Percentiles rank a stretch among this genome's conserved stretches.
These are phyloP conservation scores for Calonectria multiphialidica DNA, from an alignment of 2,329 filamentous ascomycete species.

Conservation along the genomic window DNA sequence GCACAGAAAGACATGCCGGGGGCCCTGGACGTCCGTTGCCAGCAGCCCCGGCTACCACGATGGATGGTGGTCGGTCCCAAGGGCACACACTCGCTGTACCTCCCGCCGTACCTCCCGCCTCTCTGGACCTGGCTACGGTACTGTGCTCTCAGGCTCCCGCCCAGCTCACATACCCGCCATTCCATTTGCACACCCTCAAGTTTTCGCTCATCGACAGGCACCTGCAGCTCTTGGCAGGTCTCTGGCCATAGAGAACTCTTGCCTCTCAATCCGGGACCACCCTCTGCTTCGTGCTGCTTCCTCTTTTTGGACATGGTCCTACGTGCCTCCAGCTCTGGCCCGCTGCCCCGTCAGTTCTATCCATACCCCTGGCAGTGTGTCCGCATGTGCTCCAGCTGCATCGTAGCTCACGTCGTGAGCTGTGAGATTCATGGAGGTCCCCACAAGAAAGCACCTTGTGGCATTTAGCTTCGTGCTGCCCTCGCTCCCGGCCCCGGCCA, in stretches of 20 bases:
- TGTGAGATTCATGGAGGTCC: slow-evolving; percentile 29
- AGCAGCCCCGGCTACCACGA: slow-evolving; percentile 19
- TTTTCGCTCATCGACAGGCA: slow-evolving; percentile 19
- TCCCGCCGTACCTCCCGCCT: neutral
- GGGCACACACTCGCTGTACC: neutral
- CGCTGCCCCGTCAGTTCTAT: slow-evolving; percentile 14
- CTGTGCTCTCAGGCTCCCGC: neutral
- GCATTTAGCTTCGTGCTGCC: slow-evolving; percentile 38
- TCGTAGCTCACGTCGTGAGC: slow-evolving; percentile 34
- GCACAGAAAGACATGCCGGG: slow-evolving; percentile 1
- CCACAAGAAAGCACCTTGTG: slow-evolving; percentile 31
- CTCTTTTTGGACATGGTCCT: slow-evolving; percentile 33
- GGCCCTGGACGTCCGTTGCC: slow-evolving; percentile 31
- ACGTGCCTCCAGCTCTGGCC: slow-evolving; percentile 30
- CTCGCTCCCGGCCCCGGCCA: slow-evolving; percentile 21
- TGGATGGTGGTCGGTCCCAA: neutral
- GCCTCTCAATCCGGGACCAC: slow-evolving; percentile 17
- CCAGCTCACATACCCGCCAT: slow-evolving; percentile 31
- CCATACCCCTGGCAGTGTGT: slow-evolving; percentile 25
- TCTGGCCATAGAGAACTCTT: slow-evolving; percentile 24
- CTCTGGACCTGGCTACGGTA: neutral
- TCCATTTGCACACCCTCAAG: slow-evolving; percentile 10
- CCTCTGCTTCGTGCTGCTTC: slow-evolving; percentile 36
- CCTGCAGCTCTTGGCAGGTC: slow-evolving; percentile 25
- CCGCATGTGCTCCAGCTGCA: slow-evolving; percentile 40